Percentiles rank a stretch among this genome's conserved stretches.
phyloP scores from a whole-genome alignment of 495 filamentous ascomycete genomes.

The Penicillium paxilli region DNA sequence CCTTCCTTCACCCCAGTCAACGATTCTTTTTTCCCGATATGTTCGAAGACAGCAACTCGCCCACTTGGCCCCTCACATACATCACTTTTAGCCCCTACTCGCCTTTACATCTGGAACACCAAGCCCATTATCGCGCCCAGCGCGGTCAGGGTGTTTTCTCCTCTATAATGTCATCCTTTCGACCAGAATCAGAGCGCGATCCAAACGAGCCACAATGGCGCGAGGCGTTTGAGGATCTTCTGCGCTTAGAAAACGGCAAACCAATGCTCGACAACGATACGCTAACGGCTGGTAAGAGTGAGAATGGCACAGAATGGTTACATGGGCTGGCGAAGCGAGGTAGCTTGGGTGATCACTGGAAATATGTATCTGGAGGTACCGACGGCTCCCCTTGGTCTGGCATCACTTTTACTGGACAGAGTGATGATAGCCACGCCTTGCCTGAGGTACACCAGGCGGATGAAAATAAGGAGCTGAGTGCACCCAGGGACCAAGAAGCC shows the following conservation, averaged over 20 bases:
- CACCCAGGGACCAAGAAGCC: constrained; percentile 14
- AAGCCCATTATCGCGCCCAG: constrained; percentile 27
- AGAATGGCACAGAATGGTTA: constrained; percentile 39
- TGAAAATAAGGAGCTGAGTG: constrained; percentile 2
- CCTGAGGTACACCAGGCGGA: not conserved
- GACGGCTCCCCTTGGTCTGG: constrained; percentile 25
- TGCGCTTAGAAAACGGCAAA: constrained; percentile 50
- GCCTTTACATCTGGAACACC: constrained; percentile 48
- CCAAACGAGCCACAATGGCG: constrained; percentile 47
- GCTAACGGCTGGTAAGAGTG: constrained; percentile 16
- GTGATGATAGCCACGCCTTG: constrained; percentile 6
- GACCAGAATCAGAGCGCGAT: constrained; percentile 27
- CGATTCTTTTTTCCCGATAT: constrained; percentile 30
- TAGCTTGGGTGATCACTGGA: constrained; percentile 40
- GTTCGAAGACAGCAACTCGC: constrained; percentile 28
- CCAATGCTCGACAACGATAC: constrained; percentile 39
- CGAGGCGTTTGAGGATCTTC: constrained; percentile 57
- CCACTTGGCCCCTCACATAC: constrained; percentile 42
- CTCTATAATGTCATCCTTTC: constrained; percentile 38
- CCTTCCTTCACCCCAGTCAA: constrained; percentile 28
- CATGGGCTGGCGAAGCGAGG: constrained; percentile 38
- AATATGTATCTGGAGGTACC: constrained; percentile 20
- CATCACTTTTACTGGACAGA: constrained; percentile 21
- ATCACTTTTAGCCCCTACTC: constrained; percentile 52
- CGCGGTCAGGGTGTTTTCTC: constrained; percentile 34